A percentile compares a stretch with the other conserved stretches of the same genome.
These are phyloP conservation scores for Alternaria triticimaculans DNA, from an alignment of 2,329 filamentous ascomycete species.

Conservation along the genomic window DNA sequence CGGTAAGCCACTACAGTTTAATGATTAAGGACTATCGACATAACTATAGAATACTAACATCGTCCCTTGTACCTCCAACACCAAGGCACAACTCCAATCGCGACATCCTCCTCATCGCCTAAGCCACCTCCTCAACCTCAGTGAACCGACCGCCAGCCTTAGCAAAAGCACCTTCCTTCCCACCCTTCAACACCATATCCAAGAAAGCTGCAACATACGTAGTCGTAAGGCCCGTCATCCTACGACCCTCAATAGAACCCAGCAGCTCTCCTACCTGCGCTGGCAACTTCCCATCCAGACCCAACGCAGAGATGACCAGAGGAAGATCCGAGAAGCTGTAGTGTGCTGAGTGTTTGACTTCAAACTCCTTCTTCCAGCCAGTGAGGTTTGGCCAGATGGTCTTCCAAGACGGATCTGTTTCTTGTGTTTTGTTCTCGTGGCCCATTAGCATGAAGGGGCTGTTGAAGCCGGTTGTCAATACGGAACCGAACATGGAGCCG, in stretches of 20 bases:
- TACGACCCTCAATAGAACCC: slow-evolving; percentile 27
- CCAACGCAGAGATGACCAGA: slow-evolving; percentile 18
- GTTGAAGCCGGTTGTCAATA: slow-evolving; percentile 20
- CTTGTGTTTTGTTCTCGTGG: slow-evolving; percentile 38
- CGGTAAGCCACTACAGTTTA: not conserved
- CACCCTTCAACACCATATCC: slow-evolving; percentile 27
- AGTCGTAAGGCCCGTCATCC: slow-evolving; percentile 28
- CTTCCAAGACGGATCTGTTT: slow-evolving; percentile 37
- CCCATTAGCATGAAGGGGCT: slow-evolving; percentile 34
- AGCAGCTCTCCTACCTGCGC: slow-evolving; percentile 25
- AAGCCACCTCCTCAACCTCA: slow-evolving; percentile 23
- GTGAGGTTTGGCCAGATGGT: slow-evolving; percentile 27
- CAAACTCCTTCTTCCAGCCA: slow-evolving; percentile 37
- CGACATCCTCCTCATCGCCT: not conserved
- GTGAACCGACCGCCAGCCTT: slow-evolving; percentile 12
- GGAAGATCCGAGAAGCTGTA: slow-evolving; percentile 40
- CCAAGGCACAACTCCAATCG: not conserved
- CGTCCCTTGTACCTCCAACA: not conserved
- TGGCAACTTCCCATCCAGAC: slow-evolving; percentile 24
- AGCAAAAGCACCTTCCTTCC: slow-evolving; percentile 3
- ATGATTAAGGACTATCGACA: not conserved
- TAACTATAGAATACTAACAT: not conserved
- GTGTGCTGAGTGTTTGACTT: slow-evolving; percentile 33
- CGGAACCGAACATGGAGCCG: slow-evolving; percentile 36
- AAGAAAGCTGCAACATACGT: slow-evolving; percentile 29